Base-by-base conservation (phyloP, 805 yeast genomes). In the Kregervanrija pseudodelftensis region DNA sequence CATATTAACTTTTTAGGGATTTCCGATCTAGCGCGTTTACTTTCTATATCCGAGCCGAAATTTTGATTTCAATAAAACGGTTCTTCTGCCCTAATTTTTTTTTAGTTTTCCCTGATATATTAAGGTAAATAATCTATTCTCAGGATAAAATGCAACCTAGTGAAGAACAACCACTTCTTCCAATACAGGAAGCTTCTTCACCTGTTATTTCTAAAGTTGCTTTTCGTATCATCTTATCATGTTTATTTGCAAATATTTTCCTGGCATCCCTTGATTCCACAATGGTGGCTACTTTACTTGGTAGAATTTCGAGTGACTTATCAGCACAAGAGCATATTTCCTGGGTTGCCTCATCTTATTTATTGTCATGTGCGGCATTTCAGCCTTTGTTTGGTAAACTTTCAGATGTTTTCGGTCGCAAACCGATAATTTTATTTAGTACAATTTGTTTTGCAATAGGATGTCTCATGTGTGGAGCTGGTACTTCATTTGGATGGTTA, bases 351-450 rank as follows among this genome's bases (percentile, higher is more conserved):
- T 66, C 74, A 1, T 57, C 66, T 8, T 70, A 69, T 47, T 53
- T 70, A n/a, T 53, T 70, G 33, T 64, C 74, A 2, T 64, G 70
- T 39, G 66, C 73, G 2, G 69, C 80, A 1, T 74, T 74, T 50
- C 81, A 76, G 51, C 80, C 80, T 2, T 58, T 76, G 4, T 76
- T 71, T 52, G 81, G 81, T 13, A 74, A 74, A 47, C 55, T 76
- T 8, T 72, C 78, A 1, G 79, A 76, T 47, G 73, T 76, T 10
- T 76, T 74, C 52, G 80, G 81, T 2, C 61, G 81, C 43, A 72
- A 67, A 53, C 52, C 62, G 7, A 51, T 72, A 41, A 50, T 66
- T 54, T 40, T 56, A 55, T 28, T 64, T 37, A 66, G 72, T 17
- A 56, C 60, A 16, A 40, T 49, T 3, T 43, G 58, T 31, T 70